phyloP scores from a whole-genome alignment of 495 filamentous ascomycete species.

The Corynascus novoguineensis region DNA sequence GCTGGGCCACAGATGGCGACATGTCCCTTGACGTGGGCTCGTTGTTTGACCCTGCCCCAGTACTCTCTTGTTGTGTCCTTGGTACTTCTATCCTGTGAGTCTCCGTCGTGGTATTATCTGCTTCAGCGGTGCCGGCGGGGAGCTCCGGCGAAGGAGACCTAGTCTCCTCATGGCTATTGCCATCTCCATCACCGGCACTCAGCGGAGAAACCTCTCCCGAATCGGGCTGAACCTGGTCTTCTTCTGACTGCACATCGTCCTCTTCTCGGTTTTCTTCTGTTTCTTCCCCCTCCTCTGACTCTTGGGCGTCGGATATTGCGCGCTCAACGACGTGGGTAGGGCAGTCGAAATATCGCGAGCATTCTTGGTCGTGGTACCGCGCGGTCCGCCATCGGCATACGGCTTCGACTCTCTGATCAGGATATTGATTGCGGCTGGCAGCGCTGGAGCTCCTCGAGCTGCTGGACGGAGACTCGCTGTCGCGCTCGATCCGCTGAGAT shows the following conservation, averaged over 20 bases:
- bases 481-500: background rate
- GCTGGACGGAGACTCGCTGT: background rate
- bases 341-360: slow-evolving; percentile 42
- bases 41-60: background rate
- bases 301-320: slow-evolving; percentile 18
- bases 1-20: background rate
- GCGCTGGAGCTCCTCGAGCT: slow-evolving; percentile 18
- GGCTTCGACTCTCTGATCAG: background rate
- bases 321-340: slow-evolving; percentile 36
- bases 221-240: background rate
- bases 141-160: slow-evolving; percentile 8
- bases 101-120: background rate
- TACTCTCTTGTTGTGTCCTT: background rate
- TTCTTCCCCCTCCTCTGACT: slow-evolving; percentile 8
- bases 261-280: slow-evolving; percentile 1
- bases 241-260: slow-evolving; percentile 3
- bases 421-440: background rate
- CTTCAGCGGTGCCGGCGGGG: background rate
- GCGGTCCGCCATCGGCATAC: slow-evolving; percentile 33
- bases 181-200: slow-evolving; percentile 9
- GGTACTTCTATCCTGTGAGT: background rate
- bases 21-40: background rate
- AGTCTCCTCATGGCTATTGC: background rate
- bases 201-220: slow-evolving; percentile 16
- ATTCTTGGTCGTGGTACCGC: slow-evolving; percentile 36